Evolutionary conservation across 2,329 filamentous ascomycete genomes (phyloP).

Genomic region (Alternaria incomplexa): DNA sequence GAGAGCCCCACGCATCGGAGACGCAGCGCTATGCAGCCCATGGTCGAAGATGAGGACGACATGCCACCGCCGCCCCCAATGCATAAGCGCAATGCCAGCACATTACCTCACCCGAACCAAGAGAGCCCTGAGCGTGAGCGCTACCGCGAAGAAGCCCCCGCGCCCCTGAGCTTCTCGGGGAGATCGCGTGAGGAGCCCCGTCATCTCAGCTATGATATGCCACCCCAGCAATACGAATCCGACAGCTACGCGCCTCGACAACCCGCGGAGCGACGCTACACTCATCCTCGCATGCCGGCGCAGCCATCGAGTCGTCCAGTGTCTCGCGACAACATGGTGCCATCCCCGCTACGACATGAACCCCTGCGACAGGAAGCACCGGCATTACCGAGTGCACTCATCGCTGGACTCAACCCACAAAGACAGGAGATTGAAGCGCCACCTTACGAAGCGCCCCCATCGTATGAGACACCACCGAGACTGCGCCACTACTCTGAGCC

Average conservation of each 20-base stretch:
- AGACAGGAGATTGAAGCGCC: slow-evolving; percentile 32
- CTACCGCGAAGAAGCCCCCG: slow-evolving; percentile 39
- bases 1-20: slow-evolving; percentile 57
- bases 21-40: slow-evolving; percentile 63
- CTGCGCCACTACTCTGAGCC: slow-evolving; percentile 43
- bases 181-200: slow-evolving; percentile 37
- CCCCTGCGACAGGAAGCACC: slow-evolving; percentile 36
- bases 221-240: slow-evolving; percentile 32
- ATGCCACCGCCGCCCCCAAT: slow-evolving; percentile 49
- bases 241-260: slow-evolving; percentile 32
- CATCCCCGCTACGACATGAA: slow-evolving; percentile 24
- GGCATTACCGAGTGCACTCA: slow-evolving; percentile 34
- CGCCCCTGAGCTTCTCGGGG: slow-evolving; percentile 38
- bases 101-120: slow-evolving; percentile 34
- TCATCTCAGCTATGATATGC: slow-evolving; percentile 28
- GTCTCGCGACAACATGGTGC: slow-evolving; percentile 42
- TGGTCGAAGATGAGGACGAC: slow-evolving; percentile 68
- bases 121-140: slow-evolving; percentile 17
- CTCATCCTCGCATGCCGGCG: slow-evolving; percentile 28
- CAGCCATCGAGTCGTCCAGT: slow-evolving; percentile 38
- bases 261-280: slow-evolving; percentile 42
- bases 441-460: slow-evolving; percentile 29
- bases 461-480: slow-evolving; percentile 30
- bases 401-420: slow-evolving; percentile 37
- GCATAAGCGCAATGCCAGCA: slow-evolving; percentile 45